These are phyloP conservation scores for Aspergillus conjunctus DNA, from an alignment of 495 filamentous ascomycete species.

Conservation along the genomic window DNA sequence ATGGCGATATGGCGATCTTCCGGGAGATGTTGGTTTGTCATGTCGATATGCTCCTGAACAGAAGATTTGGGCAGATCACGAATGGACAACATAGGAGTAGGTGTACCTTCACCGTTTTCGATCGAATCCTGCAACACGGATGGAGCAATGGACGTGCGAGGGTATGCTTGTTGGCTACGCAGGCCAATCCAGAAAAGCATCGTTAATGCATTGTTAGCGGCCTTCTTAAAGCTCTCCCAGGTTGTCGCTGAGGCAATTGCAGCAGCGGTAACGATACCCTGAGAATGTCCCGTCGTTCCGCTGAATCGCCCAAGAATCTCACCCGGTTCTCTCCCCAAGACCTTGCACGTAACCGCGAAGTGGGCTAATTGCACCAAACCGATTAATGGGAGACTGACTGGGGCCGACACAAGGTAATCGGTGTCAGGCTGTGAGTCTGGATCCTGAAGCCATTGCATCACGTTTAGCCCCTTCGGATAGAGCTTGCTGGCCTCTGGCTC, in stretches of 20 bases:
- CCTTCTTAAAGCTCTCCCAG: constrained; percentile 86
- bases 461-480: constrained; percentile 91
- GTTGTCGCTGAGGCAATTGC: constrained; percentile 81
- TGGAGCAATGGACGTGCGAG: constrained; percentile 90
- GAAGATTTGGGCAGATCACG: constrained; percentile 82
- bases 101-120: constrained; percentile 88
- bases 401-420: constrained; percentile 94
- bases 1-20: constrained; percentile 90
- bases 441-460: constrained; percentile 88
- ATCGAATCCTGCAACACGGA: constrained; percentile 89
- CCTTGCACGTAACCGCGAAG: constrained; percentile 89
- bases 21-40: constrained; percentile 93
- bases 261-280: constrained; percentile 93
- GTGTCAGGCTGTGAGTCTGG: constrained; percentile 86
- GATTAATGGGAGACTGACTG: constrained; percentile 95
- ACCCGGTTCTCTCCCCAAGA: constrained; percentile 82
- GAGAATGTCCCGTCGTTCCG: constrained; percentile 95
- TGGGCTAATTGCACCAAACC: constrained; percentile 94
- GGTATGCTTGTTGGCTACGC: constrained; percentile 97
- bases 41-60: constrained; percentile 92
- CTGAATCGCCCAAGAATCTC: constrained; percentile 77
- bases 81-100: constrained; percentile 97
- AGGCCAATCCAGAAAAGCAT: constrained; percentile 99
- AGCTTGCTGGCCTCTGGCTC: constrained; percentile 90
- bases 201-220: constrained; percentile 75